Percentiles rank a stretch among this genome's conserved stretches.
These are phyloP conservation scores for Lentinula sp. DNA, from an alignment of 768 basidiomycete species.

Conservation along the genomic window DNA sequence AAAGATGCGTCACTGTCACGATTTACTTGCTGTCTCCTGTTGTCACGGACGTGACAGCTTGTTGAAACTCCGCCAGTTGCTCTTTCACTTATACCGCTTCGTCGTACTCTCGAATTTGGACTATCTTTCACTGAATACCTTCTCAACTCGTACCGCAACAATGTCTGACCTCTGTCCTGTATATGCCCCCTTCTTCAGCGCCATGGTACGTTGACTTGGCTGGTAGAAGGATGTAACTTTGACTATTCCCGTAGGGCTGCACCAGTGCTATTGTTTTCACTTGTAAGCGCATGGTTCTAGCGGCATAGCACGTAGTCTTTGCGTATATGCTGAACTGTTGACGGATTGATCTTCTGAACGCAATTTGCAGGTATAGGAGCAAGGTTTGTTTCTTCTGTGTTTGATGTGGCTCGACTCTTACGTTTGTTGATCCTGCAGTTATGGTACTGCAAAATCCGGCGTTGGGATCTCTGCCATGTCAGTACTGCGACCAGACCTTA, in stretches of 20 bases:
- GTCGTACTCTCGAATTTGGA: neutral
- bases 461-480: constrained; percentile 98
- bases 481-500: constrained; percentile 89
- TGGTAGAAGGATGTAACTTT: neutral
- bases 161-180: constrained; percentile 88
- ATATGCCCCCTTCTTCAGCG: constrained; percentile 97
- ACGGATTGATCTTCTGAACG: neutral
- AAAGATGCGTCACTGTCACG: too few relatives aligned
- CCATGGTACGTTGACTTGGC: constrained; percentile 59
- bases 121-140: neutral
- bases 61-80: neutral
- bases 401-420: constrained; percentile 8
- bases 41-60: neutral
- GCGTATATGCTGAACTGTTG: neutral
- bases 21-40: too few relatives aligned
- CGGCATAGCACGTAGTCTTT: neutral
- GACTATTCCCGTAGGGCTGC: constrained; percentile 62
- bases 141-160: constrained; percentile 9
- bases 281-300: constrained; percentile 49
- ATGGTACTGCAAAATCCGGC: constrained; percentile 99
- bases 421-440: constrained; percentile 40
- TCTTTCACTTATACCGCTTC: neutral
- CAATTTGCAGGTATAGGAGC: constrained; percentile 66
- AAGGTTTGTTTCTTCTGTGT: constrained; percentile 44
- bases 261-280: constrained; percentile 97